Evolutionary conservation across 257 asterid genomes (phyloP), one percentile per base, ranked within the genome.

Genomic region (Echites panduratus): DNA sequence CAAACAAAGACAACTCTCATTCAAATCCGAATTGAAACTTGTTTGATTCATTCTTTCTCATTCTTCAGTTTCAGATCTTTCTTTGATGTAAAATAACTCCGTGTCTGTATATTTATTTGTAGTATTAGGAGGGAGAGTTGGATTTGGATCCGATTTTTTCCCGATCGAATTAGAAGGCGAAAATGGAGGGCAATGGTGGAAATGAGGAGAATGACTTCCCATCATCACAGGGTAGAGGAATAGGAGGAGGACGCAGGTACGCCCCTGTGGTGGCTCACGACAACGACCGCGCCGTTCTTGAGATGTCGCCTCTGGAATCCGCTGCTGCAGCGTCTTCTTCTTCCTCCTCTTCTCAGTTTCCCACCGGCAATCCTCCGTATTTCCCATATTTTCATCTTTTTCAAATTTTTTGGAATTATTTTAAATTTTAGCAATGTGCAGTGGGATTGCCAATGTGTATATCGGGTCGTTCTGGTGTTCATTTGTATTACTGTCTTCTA

Each of bases 281-380:
- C 63, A 74, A 70, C 61, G 86, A 82, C 73, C 84, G 84, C 49
- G 86, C 84, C 58, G 77, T 82, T 58, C 44, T 82, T 49, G 84
- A 82, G 71, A 82, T 82, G 80, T 77, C 80, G 22, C 73, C 86
- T 26, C 41, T 82, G 35, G 86, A 82, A 48, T 61, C 79, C 63
- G 62, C 73, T 32, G 49, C 70, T 41, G 40, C 40, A 24, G 12
- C 78, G 54, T 29, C 67, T 75, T 70, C 49, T 45, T 45, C 59
- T n/a, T 78, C 86, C 48, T 73, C 84, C 26, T 68, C 77, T 63
- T 56, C 81, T 40, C 53, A 78, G 9, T 68, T 69, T 45, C 79
- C 44, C 50, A 38, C 32, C 73, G 52, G 45, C 53, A 79, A 77
- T 20, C 77, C 74, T 71, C 67, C 70, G 86, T 82, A 79, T 72